phyloP scores from a whole-genome alignment of 768 basidiomycete genomes.

The Mycena alexandri region DNA sequence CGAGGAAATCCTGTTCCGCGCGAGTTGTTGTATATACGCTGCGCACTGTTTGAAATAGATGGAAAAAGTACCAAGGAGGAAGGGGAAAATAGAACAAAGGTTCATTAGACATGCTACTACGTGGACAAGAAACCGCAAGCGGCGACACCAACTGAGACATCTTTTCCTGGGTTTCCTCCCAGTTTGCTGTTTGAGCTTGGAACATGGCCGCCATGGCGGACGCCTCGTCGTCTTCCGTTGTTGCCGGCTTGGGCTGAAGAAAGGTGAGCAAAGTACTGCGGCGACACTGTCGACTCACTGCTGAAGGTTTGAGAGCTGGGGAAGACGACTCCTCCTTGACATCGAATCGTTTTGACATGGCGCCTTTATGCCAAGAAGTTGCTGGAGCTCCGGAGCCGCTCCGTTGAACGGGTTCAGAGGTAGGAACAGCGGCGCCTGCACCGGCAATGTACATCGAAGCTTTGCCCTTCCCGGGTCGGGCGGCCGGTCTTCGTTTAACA shows the following conservation, averaged over 20 bases:
- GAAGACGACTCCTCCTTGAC: constrained; percentile 72
- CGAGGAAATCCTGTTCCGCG: constrained; percentile 75
- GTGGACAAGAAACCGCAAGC: constrained; percentile 66
- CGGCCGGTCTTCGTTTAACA: constrained; percentile 89
- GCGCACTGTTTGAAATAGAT: constrained; percentile 63
- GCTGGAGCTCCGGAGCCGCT: constrained; percentile 50
- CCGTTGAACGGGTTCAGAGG: constrained; percentile 61
- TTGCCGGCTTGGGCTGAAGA: constrained; percentile 54
- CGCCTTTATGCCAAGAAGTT: constrained; percentile 73
- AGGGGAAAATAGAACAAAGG: constrained; percentile 57
- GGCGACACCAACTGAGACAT: constrained; percentile 97
- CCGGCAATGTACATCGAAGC: constrained; percentile 81
- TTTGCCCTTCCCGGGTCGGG: constrained; percentile 85
- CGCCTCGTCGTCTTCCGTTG: constrained; percentile 83
- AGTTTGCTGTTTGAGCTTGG: constrained; percentile 91
- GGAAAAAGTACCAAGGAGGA: constrained; percentile 42
- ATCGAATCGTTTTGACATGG: constrained; percentile 93
- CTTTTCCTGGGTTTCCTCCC: constrained; percentile 99
- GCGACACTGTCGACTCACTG: constrained; percentile 35
- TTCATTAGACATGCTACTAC: constrained; percentile 87
- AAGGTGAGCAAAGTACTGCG: constrained; percentile 20
- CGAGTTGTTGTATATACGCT: constrained; percentile 73
- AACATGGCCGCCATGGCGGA: constrained; percentile 99
- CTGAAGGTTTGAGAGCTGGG: constrained; percentile 49
- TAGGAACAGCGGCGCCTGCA: constrained; percentile 55